Evolutionary conservation across 1,284 basidiomycete species (phyloP).

Genomic region (Wolfiporia cocos): DNA sequence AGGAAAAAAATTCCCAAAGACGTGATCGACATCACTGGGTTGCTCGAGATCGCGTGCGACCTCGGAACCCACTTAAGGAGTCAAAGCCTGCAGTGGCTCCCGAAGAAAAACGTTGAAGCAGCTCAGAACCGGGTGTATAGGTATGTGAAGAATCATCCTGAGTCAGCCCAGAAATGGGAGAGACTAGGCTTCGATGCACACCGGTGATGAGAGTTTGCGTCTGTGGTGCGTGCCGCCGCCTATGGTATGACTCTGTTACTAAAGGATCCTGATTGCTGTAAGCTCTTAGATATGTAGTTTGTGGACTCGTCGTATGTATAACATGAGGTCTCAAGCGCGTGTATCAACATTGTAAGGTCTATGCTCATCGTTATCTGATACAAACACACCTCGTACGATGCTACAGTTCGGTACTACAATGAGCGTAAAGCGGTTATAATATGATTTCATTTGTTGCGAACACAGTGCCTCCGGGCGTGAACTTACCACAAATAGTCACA

Average conservation of each 20-base stretch:
- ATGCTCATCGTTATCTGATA: no score
- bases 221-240: not conserved
- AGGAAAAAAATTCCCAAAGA: slow-evolving; percentile 39
- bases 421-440: no score
- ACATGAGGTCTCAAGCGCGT: no score
- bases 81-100: slow-evolving; percentile 4
- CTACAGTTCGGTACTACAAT: no score
- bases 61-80: not conserved
- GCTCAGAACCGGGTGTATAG: slow-evolving; percentile 6
- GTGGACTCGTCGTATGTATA: no score
- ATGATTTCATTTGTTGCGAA: no score
- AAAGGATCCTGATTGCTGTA: not conserved
- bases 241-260: not conserved
- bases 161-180: slow-evolving; percentile 4
- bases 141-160: slow-evolving; percentile 1
- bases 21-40: slow-evolving; percentile 34
- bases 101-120: slow-evolving; percentile 2
- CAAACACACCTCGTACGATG: not conserved
- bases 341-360: not conserved
- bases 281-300: not conserved
- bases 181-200: not conserved
- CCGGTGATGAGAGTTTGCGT: not conserved
- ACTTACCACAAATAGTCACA: no score
- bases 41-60: slow-evolving; percentile 29
- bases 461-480: no score